These are phyloP conservation scores for Euphorbia tirucalli DNA, from an alignment of 345 rosid species.

Conservation along the genomic window DNA sequence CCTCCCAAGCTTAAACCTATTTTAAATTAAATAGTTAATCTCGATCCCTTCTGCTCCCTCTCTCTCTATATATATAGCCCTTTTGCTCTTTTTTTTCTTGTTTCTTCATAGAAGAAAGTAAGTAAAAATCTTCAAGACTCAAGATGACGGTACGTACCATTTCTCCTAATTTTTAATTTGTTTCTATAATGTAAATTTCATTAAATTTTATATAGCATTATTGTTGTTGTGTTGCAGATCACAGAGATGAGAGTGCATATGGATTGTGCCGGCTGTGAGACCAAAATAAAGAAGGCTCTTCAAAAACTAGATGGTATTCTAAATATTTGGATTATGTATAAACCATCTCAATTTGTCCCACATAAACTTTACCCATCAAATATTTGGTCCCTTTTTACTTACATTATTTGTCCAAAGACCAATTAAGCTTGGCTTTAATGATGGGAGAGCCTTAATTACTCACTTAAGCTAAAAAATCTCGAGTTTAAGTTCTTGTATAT, in stretches of 20 bases:
- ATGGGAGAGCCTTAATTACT: no score
- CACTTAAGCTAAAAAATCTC: no score
- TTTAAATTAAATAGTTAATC: not conserved
- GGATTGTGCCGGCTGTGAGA: conserved; percentile 73
- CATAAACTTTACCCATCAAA: no score
- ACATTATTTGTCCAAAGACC: no score
- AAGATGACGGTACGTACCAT: conserved; percentile 2
- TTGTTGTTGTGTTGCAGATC: conserved; percentile 35
- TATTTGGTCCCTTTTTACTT: no score
- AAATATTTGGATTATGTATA: no score
- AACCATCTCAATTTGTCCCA: no score
- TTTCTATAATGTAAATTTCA: not conserved
- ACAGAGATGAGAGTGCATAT: conserved; percentile 66
- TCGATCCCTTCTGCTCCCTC: not conserved
- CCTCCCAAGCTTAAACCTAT: not conserved
- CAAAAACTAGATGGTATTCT: conserved; percentile 53
- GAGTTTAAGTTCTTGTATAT: no score
- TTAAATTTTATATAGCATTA: no score
- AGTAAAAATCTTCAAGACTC: not conserved
- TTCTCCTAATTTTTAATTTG: not conserved
- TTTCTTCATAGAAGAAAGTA: no score
- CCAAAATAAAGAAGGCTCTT: conserved; percentile 56
- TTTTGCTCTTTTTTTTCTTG: not conserved
- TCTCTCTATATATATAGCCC: conserved; percentile 17
- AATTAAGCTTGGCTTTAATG: no score